These are phyloP conservation scores for Magnusiomyces tetraspermus DNA, from an alignment of 1,139 yeast species.

Conservation along the genomic window DNA sequence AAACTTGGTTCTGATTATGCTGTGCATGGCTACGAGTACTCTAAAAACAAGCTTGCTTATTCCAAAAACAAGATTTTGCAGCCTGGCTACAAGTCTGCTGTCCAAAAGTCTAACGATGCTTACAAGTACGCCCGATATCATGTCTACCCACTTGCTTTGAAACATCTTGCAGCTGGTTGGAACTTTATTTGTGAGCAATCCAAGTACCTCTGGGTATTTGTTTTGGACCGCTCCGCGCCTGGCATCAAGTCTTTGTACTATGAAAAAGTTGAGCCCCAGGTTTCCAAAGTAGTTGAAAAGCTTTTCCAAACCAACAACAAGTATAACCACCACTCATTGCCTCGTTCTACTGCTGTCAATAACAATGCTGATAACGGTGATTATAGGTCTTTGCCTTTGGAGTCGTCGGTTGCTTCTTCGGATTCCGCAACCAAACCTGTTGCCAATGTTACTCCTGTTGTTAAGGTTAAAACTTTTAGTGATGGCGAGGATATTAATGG, in stretches of 20 bases:
- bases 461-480: too few species aligned
- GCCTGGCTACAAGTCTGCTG: background rate
- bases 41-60: background rate
- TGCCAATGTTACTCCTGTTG: too few species aligned
- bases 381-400: too few species aligned
- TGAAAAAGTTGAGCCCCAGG: conserved; percentile 26
- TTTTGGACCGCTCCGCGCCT: background rate
- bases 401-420: too few species aligned
- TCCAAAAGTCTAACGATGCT: background rate
- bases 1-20: background rate
- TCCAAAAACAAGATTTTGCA: too few species aligned
- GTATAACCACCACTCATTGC: too few species aligned
- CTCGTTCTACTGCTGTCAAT: too few species aligned
- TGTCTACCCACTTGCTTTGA: background rate
- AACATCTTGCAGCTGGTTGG: background rate
- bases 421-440: too few species aligned
- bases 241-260: background rate
- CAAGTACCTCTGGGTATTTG: background rate
- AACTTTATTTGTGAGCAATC: background rate
- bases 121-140: background rate
- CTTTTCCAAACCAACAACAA: conserved; percentile 17
- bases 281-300: conserved; percentile 23
- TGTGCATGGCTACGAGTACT: background rate
- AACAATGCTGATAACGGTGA: too few species aligned
- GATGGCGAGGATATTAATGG: too few species aligned